These are phyloP conservation scores for Cercospora brassicicola DNA, from an alignment of 2,329 filamentous ascomycete species.

Conservation along the genomic window DNA sequence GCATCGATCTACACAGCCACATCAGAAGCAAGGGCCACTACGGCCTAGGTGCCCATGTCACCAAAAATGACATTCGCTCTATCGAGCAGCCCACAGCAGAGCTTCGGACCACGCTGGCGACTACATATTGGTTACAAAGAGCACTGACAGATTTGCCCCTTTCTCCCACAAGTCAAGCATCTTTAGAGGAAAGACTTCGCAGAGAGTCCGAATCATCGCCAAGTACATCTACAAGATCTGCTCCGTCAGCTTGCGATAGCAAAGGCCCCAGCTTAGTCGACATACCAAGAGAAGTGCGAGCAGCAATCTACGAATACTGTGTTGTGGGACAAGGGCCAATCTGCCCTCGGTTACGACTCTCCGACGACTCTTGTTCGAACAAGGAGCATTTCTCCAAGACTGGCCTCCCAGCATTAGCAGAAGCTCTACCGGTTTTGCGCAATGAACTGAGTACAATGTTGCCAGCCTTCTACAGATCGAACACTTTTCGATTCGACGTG, in stretches of 20 bases:
- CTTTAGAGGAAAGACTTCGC: constrained; percentile 12
- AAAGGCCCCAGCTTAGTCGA: constrained; percentile 9
- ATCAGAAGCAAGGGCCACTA: constrained; percentile 12
- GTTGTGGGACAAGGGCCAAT: constrained; percentile 9
- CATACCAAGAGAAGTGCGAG: constrained; percentile 17
- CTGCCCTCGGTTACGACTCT: neutral
- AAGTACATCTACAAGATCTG: constrained; percentile 1
- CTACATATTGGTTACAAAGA: constrained; percentile 23
- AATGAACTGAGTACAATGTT: constrained; percentile 2
- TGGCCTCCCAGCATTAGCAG: constrained; percentile 14
- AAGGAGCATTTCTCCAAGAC: constrained; percentile 1
- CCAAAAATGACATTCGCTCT: constrained; percentile 23
- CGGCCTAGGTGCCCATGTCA: constrained; percentile 19
- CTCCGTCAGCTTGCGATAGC: neutral
- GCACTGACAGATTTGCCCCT: constrained; percentile 17
- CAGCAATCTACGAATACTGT: constrained; percentile 21
- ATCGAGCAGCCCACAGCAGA: constrained; percentile 19
- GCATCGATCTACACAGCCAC: neutral
- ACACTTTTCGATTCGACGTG: constrained; percentile 25
- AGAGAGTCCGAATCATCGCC: constrained; percentile 14
- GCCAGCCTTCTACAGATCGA: constrained; percentile 16
- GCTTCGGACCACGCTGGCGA: constrained; percentile 19
- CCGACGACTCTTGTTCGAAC: neutral
- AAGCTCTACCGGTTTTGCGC: constrained; percentile 8
- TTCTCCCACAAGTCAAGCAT: constrained; percentile 13